Evolutionary conservation across 2,329 filamentous ascomycete species (phyloP).

Genomic region (Trichoderma hamatum): DNA sequence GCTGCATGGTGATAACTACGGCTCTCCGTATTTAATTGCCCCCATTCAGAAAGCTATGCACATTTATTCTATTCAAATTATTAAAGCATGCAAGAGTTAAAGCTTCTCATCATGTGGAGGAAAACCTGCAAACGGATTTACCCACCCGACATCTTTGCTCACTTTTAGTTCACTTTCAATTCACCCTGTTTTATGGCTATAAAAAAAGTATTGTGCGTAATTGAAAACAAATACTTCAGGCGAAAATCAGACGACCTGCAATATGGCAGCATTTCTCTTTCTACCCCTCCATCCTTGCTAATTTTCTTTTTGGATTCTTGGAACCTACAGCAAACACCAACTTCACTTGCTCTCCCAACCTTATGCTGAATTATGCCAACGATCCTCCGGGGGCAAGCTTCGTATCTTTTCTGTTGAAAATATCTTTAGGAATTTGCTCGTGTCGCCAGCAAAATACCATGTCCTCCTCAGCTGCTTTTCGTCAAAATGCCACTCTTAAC

Average conservation of each 20-base stretch:
- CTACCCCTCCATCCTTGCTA: too few species aligned
- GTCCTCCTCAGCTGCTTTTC: neutral
- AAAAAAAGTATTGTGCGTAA: neutral
- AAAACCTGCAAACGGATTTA: neutral
- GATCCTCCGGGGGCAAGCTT: neutral
- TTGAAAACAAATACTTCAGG: too few species aligned
- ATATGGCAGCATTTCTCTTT: neutral
- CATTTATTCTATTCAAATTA: too few species aligned
- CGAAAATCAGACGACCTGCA: neutral
- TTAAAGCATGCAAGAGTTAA: too few species aligned
- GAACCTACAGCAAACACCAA: too few species aligned
- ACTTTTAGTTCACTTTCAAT: neutral
- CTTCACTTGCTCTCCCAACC: too few species aligned
- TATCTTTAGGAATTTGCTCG: neutral
- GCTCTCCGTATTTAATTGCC: too few species aligned
- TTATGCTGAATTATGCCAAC: neutral
- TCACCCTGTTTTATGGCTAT: neutral
- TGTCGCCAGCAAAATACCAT: neutral
- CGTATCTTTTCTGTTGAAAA: too few species aligned
- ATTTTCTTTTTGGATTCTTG: too few species aligned
- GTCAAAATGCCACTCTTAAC: neutral
- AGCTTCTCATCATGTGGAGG: neutral
- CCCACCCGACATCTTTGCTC: neutral
- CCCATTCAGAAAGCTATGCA: too few species aligned
- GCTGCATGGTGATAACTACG: neutral